phyloP scores from a whole-genome alignment of 1,284 basidiomycete genomes.

The Tilletia walkeri region DNA sequence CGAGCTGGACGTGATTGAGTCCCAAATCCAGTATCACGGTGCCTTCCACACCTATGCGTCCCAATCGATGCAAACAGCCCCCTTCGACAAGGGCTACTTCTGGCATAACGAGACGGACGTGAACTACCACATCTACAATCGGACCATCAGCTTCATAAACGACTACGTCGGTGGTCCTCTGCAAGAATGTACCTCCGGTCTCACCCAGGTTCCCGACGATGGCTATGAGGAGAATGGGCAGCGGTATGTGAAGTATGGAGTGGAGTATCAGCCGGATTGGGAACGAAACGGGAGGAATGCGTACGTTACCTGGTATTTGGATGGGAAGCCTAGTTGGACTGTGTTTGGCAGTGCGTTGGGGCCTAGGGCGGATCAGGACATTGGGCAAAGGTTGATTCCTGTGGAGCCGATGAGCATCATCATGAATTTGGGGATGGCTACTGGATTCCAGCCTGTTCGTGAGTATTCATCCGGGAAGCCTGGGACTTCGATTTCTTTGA shows the following conservation, averaged over 20 bases:
- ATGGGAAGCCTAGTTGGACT: constrained; percentile 27
- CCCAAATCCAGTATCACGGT: constrained; percentile 25
- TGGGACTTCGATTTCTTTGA: background rate
- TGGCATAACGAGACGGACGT: constrained; percentile 22
- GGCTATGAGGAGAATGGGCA: constrained; percentile 21
- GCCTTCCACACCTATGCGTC: constrained; percentile 20
- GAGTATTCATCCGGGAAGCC: constrained; percentile 18
- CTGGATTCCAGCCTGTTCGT: constrained; percentile 46
- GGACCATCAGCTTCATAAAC: constrained; percentile 21
- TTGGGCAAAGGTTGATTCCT: constrained; percentile 16
- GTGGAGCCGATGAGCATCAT: constrained; percentile 28
- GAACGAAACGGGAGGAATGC: constrained; percentile 19
- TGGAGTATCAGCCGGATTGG: constrained; percentile 28
- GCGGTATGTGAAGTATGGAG: constrained; percentile 22
- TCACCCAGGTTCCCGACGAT: constrained; percentile 20
- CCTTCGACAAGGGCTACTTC: constrained; percentile 27
- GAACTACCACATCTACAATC: constrained; percentile 15
- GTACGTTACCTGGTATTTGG: constrained; percentile 27
- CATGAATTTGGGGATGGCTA: constrained; percentile 44
- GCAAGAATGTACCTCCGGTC: constrained; percentile 24
- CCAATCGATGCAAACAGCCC: constrained; percentile 28
- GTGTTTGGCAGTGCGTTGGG: constrained; percentile 22
- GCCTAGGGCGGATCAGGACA: constrained; percentile 20
- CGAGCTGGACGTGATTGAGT: constrained; percentile 28
- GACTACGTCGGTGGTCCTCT: constrained; percentile 23